Evolutionary conservation across 1,139 yeast species (phyloP).

Genomic region (Yamadazyma mexicana): DNA sequence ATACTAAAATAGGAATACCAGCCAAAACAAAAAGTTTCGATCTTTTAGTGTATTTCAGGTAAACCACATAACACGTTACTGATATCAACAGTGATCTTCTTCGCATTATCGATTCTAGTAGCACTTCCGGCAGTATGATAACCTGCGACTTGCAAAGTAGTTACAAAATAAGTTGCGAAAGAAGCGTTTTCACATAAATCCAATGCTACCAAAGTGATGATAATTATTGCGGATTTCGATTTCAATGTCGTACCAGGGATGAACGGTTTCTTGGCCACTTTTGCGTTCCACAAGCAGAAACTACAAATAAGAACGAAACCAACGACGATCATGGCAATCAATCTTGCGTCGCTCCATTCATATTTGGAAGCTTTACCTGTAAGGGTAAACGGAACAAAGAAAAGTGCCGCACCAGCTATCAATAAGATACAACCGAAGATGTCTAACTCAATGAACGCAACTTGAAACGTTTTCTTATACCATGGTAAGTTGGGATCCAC

Average conservation of each 20-base stretch:
- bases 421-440: slow-evolving; percentile 26
- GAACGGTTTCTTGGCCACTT: slow-evolving; percentile 24
- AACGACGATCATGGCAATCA: slow-evolving; percentile 30
- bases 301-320: slow-evolving; percentile 23
- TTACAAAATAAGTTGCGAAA: slow-evolving; percentile 22
- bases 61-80: slow-evolving; percentile 24
- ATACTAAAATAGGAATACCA: slow-evolving; percentile 24
- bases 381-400: slow-evolving; percentile 34
- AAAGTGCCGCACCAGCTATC: slow-evolving; percentile 28
- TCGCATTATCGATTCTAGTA: slow-evolving; percentile 23
- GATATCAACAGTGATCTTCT: slow-evolving; percentile 25
- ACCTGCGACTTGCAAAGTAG: slow-evolving; percentile 21
- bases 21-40: slow-evolving; percentile 24
- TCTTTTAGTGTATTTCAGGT: slow-evolving; percentile 21
- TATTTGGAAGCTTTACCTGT: slow-evolving; percentile 18
- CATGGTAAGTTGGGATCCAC: slow-evolving; percentile 4
- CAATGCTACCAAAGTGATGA: slow-evolving; percentile 19
- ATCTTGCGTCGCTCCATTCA: slow-evolving; percentile 22
- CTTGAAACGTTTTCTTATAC: slow-evolving; percentile 11
- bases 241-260: slow-evolving; percentile 20
- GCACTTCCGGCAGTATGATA: slow-evolving; percentile 24
- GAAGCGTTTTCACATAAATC: slow-evolving; percentile 27
- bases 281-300: slow-evolving; percentile 26
- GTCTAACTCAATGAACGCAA: slow-evolving; percentile 28
- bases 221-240: slow-evolving; percentile 22